Evolutionary conservation across 192 early-diverging fungal genomes (phyloP).

Genomic region (Oehlia diaphana): DNA sequence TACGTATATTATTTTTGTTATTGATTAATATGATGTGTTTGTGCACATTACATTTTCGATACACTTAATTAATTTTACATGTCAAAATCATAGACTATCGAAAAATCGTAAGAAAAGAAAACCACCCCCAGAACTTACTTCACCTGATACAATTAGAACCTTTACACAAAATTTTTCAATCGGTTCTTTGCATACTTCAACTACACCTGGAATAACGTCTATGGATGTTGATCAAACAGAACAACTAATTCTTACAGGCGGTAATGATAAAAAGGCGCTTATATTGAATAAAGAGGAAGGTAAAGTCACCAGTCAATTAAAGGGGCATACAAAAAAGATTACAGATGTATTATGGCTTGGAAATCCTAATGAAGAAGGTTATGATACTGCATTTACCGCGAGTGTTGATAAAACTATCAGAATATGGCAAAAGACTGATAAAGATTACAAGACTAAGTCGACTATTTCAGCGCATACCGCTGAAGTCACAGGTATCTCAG

Average conservation of each 20-base stretch:
- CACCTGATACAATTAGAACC: slow-evolving; percentile 64
- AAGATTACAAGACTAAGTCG: slow-evolving; percentile 45
- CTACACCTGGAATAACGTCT: slow-evolving; percentile 67
- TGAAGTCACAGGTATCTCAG: slow-evolving; percentile 70
- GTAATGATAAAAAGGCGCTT: slow-evolving; percentile 74
- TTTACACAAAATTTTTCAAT: slow-evolving; percentile 53
- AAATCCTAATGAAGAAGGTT: slow-evolving; percentile 45
- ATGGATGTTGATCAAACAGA: slow-evolving; percentile 58
- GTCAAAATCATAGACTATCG: slow-evolving; percentile 53
- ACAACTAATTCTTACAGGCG: slow-evolving; percentile 75
- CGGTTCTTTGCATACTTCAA: slow-evolving; percentile 69
- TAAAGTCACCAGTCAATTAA: slow-evolving; percentile 66
- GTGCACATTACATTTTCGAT: neutral
- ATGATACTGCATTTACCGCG: slow-evolving; percentile 66
- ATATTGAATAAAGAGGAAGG: slow-evolving; percentile 67
- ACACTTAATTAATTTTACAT: slow-evolving; percentile 1
- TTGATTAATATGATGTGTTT: neutral
- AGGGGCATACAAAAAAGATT: slow-evolving; percentile 86
- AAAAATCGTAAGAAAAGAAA: slow-evolving; percentile 81
- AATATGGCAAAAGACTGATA: slow-evolving; percentile 60
- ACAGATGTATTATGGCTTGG: slow-evolving; percentile 69
- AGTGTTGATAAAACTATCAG: slow-evolving; percentile 83
- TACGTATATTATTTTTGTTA: slow-evolving; percentile 32
- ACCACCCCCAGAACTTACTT: slow-evolving; percentile 67
- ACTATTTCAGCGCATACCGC: slow-evolving; percentile 67